Base-by-base conservation (phyloP, 2,329 filamentous ascomycete genomes). In the Coniochaeta pulveracea region DNA sequence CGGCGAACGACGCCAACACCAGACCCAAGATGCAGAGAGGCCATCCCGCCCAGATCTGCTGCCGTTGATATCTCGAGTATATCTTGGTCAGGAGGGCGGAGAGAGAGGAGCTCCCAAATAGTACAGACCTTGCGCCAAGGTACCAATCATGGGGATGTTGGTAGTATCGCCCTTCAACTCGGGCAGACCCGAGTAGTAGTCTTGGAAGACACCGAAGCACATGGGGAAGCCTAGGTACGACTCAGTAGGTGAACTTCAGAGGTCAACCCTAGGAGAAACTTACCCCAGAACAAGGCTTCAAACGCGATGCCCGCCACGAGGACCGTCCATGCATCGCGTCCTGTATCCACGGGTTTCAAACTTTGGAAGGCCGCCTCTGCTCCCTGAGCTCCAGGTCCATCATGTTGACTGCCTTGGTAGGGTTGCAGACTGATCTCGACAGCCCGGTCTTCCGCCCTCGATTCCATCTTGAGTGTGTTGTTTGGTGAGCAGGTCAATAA, bases 131-230 rank as follows among this genome's bases (percentile, higher is more conserved):
- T 40, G 42, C 7, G 48, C 43, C 7, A 50, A 25, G 3, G 48
- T 49, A 16, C 48, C 48, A 7, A 51, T 39, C 10, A 46, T 35
- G 19, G 48, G 39, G 14, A 51, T 42, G 7, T 47, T 44, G 23
- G 11, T 10, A 9, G 19, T 24, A 22, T 45, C 38, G 10, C 33
- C 36, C 10, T 42, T 19, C 19, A 52, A 49, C 8, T 47, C 39
- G 3, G 47, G 45, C 0, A 45, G 38, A 3, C 36, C 37, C 3
- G 47, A 48, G 28, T 51, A 51, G 33, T 51, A 45, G 7, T 48
- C 36, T 18, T 51, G 48, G 5, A 51, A 51, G 15, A 51, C 47
- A 7, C 49, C 49, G 31, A 45, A 51, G 2, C 43, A 42, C 14
- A 47, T 31, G 5, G 44, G 46, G n/a, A 51, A 50, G 3, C 45